These are phyloP conservation scores for Verticillium dahliae DNA, from an alignment of 2,329 filamentous ascomycete species.

Conservation along the genomic window DNA sequence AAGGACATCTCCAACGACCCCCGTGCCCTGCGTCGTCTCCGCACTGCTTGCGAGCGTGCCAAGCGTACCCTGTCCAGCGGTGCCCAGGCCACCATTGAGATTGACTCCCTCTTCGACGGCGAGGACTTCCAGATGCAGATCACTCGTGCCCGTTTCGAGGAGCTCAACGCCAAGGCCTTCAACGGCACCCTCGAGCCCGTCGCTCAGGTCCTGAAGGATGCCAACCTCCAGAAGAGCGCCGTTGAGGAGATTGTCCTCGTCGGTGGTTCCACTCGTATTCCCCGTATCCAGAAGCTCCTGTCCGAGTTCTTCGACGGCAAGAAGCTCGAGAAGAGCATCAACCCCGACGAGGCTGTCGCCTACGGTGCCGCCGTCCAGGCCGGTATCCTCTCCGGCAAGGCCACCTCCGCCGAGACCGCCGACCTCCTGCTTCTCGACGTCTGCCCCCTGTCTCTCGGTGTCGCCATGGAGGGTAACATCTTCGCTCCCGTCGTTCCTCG, in stretches of 20 bases:
- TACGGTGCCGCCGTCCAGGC: slow-evolving; percentile 98
- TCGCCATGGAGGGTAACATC: slow-evolving; percentile 99
- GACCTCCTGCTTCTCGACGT: slow-evolving; percentile 96
- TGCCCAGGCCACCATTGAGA: slow-evolving; percentile 96
- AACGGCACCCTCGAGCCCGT: slow-evolving; percentile 90
- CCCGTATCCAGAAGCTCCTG: slow-evolving; percentile 97
- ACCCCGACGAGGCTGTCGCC: slow-evolving; percentile 98
- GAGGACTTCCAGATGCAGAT: slow-evolving; percentile 97
- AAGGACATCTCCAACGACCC: slow-evolving; percentile 76
- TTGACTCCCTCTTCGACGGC: slow-evolving; percentile 96
- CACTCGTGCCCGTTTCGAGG: slow-evolving; percentile 98
- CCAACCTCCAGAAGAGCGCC: slow-evolving; percentile 76
- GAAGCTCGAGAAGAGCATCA: slow-evolving; percentile 99
- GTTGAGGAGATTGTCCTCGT: slow-evolving; percentile 99
- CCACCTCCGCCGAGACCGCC: slow-evolving; percentile 86
- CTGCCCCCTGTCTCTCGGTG: slow-evolving; percentile 91
- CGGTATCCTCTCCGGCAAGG: slow-evolving; percentile 97
- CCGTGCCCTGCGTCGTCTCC: slow-evolving; percentile 89
- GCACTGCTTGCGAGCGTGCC: slow-evolving; percentile 98
- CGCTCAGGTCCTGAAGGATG: slow-evolving; percentile 93
- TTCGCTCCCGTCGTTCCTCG: slow-evolving; percentile 89
- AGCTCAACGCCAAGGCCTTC: slow-evolving; percentile 95
- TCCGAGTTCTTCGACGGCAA: slow-evolving; percentile 99
- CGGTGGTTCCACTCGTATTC: slow-evolving; percentile 98
- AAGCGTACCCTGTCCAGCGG: slow-evolving; percentile 98